phyloP scores from a whole-genome alignment of 78 protist species.

The Salpingoeca rosetta region DNA sequence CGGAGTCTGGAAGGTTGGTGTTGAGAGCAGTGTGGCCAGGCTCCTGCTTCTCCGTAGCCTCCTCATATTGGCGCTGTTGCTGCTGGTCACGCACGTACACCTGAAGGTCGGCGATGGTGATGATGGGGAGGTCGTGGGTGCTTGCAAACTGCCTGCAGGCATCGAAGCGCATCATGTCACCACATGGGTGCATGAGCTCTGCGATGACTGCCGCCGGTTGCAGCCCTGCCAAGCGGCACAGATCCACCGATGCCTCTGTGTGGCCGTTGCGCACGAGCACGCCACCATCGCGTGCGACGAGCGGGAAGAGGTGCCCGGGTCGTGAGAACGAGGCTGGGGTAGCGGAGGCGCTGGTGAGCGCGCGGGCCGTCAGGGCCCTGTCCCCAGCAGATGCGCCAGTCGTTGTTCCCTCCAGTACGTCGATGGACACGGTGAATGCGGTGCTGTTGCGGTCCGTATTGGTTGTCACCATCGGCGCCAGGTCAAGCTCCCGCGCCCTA shows the following conservation, averaged over 20 bases:
- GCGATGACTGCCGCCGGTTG: conserved; percentile 22
- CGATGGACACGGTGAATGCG: conserved; percentile 51
- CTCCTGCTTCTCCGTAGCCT: too few species aligned
- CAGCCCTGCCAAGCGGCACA: conserved; percentile 21
- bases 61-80: too few species aligned
- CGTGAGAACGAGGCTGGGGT: conserved; percentile 15
- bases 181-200: conserved; percentile 2
- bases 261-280: conserved; percentile 44
- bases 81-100: too few species aligned
- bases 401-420: conserved; percentile 23
- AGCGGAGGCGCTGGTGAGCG: conserved; percentile 28
- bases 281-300: conserved; percentile 33
- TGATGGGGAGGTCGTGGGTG: background rate
- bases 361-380: conserved; percentile 30
- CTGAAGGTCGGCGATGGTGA: too few species aligned
- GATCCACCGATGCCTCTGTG: conserved; percentile 53
- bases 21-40: too few species aligned
- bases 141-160: background rate
- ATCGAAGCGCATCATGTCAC: background rate
- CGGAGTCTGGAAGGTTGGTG: too few species aligned
- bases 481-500: conserved; percentile 7
- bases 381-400: conserved; percentile 54
- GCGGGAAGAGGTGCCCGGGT: conserved; percentile 65
- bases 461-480: conserved; percentile 41
- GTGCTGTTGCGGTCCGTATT: conserved; percentile 35